These are phyloP conservation scores for Pachyrhizus erosus DNA, from an alignment of 306 rosid genomes.

Conservation along the genomic window DNA sequence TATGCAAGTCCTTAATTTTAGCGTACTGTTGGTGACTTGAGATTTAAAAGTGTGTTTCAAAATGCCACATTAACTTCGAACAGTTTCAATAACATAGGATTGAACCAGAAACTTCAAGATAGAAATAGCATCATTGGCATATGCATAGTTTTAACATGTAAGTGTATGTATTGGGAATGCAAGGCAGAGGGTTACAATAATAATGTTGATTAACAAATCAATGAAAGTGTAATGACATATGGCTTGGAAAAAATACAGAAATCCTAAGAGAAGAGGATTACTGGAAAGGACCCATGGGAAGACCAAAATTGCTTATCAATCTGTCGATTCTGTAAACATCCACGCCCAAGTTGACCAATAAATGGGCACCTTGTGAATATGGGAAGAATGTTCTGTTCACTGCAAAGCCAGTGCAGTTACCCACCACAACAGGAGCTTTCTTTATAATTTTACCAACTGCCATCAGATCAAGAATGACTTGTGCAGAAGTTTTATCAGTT, in stretches of 20 bases:
- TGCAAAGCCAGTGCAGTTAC: slow-evolving; percentile 97
- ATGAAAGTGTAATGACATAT: background rate
- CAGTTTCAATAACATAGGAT: background rate
- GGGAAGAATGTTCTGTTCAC: slow-evolving; percentile 97
- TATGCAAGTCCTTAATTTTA: background rate
- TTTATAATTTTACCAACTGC: slow-evolving; percentile 85
- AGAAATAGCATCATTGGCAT: background rate
- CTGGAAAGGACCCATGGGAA: slow-evolving; percentile 97
- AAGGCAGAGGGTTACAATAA: background rate
- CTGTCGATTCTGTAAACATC: slow-evolving; percentile 84
- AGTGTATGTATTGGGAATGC: background rate
- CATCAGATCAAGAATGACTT: slow-evolving; percentile 89
- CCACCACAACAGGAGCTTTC: slow-evolving; percentile 93
- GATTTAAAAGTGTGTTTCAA: slow-evolving; percentile 3
- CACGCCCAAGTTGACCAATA: slow-evolving; percentile 79
- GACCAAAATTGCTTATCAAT: slow-evolving; percentile 77
- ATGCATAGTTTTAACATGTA: background rate
- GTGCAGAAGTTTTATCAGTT: slow-evolving; percentile 83
- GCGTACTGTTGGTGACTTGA: background rate
- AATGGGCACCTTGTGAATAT: slow-evolving; percentile 73
- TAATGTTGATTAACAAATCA: slow-evolving; percentile 12
- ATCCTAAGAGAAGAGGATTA: slow-evolving; percentile 56
- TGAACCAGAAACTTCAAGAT: slow-evolving; percentile 15
- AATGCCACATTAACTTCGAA: slow-evolving; percentile 16
- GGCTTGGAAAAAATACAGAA: slow-evolving; percentile 35